Conservation (phyloP, 1,284 basidiomycete genomes). For the Heterobasidion annosum region DNA sequence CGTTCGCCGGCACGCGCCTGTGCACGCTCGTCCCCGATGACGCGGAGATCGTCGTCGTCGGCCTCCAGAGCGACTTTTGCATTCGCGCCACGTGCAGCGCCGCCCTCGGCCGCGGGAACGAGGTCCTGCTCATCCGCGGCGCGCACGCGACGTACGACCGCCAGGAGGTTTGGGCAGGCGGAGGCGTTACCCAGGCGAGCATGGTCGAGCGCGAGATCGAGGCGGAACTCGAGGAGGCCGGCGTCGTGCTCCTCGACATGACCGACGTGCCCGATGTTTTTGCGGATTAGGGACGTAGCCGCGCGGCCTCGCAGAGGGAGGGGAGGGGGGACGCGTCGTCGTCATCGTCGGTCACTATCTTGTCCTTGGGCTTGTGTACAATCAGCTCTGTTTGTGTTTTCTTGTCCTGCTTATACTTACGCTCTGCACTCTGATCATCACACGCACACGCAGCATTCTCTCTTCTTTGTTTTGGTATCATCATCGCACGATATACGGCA, state of each 20-base stretch:
- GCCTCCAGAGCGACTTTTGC: conserved; percentile 58
- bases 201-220: conserved; percentile 37
- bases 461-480: background rate
- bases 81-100: conserved; percentile 56
- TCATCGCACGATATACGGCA: background rate
- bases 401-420: background rate
- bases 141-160: conserved; percentile 62
- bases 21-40: conserved; percentile 35
- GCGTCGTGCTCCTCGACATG: conserved; percentile 56
- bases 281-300: conserved; percentile 25
- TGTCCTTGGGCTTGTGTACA: background rate
- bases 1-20: conserved; percentile 49
- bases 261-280: conserved; percentile 50
- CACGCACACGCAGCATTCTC: background rate
- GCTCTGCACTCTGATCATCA: background rate
- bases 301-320: background rate
- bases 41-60: conserved; percentile 56
- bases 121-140: conserved; percentile 49
- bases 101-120: conserved; percentile 54
- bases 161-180: conserved; percentile 47
- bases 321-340: background rate
- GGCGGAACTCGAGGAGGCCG: conserved; percentile 54
- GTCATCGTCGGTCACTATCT: background rate
- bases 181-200: conserved; percentile 39
- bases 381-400: background rate